Base-by-base conservation (phyloP, 2,329 filamentous ascomycete species). In the Colletotrichum sublineola region DNA sequence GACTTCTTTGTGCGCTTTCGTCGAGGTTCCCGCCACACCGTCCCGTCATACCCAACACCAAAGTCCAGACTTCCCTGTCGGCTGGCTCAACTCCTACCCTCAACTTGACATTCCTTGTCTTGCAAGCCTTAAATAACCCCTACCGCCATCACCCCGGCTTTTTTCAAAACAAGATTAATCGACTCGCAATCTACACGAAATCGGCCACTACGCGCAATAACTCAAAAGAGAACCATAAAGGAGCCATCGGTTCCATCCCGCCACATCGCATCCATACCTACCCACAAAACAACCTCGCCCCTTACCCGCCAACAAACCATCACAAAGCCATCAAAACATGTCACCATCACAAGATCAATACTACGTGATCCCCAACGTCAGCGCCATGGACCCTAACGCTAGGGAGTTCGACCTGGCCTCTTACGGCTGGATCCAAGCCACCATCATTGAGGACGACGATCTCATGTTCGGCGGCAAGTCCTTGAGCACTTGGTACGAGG, bases 401-500 rank as follows among this genome's bases (percentile, higher is more conserved):
- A 73, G 76, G 56, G 80, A 83, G 74, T 76, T 82, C 72, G 81
- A 83, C 68, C 74, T 76, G 71, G 71, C 75, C 67, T 77, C 80
- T 53, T 79, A 81, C 71, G 73, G 80, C 57, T 90, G 87, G 88
- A 84, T 88, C 74, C 83, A 86, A 66, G 84, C 86, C 44, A 90
- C 86, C 61, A 82, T 88, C 73, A 90, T 90, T 76, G 88, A 90
- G 68, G 88, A 90, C 77, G 88, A 90, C 68, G 88, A 90, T 74
- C 82, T 90, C 48, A 89, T 85, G 78, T 90, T 90, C 75, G 87
- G 88, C 68, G 88, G 88, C 76, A 90, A 90, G 84, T 84, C 87
- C 50, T 79, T 90, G 53, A 88, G 87, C 78, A 81, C 85, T 20
- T 90, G 88, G 88, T 89, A 90, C 78, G 88, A 90, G 80, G 88